These are phyloP conservation scores for Cenchrus fungigraminus DNA, from an alignment of 176 grass and related monocot species.

Conservation along the genomic window DNA sequence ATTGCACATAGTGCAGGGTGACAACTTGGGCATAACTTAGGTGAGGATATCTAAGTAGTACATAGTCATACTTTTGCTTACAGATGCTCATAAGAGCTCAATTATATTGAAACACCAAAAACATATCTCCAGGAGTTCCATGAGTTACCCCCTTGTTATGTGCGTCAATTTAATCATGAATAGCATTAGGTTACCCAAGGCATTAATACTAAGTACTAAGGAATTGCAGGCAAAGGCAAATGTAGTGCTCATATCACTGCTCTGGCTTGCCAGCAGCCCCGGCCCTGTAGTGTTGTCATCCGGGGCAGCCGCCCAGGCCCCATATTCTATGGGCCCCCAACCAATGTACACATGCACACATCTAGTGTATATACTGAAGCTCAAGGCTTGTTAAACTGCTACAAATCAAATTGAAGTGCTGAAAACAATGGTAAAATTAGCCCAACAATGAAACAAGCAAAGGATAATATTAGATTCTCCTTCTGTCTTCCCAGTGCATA, in stretches of 20 bases:
- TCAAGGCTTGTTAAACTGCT: no score
- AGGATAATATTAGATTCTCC: no score
- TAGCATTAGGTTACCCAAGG: not conserved
- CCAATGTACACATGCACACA: no score
- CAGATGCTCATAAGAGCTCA: not conserved
- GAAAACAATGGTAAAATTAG: no score
- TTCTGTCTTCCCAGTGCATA: no score
- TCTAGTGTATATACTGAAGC: no score
- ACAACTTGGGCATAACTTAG: not conserved
- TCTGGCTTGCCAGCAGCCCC: not conserved
- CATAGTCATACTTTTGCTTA: not conserved
- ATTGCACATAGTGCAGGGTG: not conserved
- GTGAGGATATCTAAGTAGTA: not conserved
- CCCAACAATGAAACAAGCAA: no score
- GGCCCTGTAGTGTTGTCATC: no score
- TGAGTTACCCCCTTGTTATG: not conserved
- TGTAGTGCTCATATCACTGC: not conserved
- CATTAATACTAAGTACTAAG: not conserved
- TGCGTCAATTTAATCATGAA: not conserved
- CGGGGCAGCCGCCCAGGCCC: no score
- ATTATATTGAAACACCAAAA: constrained; percentile 7
- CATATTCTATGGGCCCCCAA: no score
- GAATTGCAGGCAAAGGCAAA: constrained; percentile 21
- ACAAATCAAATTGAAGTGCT: no score
- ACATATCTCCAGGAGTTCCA: not conserved